These are phyloP conservation scores for Adansonia grandidieri DNA, from an alignment of 441 rosid species.

Conservation along the genomic window DNA sequence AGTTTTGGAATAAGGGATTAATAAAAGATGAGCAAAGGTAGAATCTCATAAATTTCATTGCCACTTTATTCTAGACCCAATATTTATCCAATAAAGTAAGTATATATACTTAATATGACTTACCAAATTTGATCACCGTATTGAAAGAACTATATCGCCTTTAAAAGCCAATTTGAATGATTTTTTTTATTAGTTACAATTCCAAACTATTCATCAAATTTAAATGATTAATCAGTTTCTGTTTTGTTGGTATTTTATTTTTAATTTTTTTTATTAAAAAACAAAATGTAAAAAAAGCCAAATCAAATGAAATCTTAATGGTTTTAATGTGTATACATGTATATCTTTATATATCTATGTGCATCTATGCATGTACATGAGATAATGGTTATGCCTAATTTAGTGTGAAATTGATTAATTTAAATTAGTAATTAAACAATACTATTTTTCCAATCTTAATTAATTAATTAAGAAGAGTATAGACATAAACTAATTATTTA, in stretches of 20 bases:
- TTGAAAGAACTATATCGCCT: background rate
- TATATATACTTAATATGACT: background rate
- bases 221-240: too few species aligned
- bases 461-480: background rate
- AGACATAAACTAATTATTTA: background rate
- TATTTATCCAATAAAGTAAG: background rate
- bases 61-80: background rate
- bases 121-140: background rate
- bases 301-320: too few species aligned
- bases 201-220: too few species aligned
- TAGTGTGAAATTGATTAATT: background rate
- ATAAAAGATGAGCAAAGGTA: background rate
- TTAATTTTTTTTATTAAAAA: too few species aligned
- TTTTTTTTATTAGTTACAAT: too few species aligned
- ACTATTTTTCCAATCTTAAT: background rate
- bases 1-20: background rate
- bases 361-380: too few species aligned
- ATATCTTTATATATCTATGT: background rate
- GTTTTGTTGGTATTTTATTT: too few species aligned
- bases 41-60: background rate
- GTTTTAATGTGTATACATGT: too few species aligned
- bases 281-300: too few species aligned
- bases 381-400: background rate
- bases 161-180: too few species aligned
- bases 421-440: background rate